Evolutionary conservation across 2,329 filamentous ascomycete species (phyloP), one percentile per base, ranked within the genome.

Genomic region (Arthrobotrys musiformis): DNA sequence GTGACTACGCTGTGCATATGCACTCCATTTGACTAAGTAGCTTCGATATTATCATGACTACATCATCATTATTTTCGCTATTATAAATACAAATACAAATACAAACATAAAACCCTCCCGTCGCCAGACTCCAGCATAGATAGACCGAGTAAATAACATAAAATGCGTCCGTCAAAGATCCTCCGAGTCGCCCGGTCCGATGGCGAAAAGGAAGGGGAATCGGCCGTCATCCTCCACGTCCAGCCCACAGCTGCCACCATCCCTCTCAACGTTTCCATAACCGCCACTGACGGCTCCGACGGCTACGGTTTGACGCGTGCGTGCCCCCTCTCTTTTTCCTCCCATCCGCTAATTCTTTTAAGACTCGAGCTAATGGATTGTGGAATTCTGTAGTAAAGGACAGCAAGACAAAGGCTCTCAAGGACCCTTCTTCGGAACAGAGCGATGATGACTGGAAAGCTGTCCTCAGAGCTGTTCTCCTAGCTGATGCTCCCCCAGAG

Each of bases 391-490:
- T 24, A 72, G 67, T 78, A 4, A 78, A 78, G 54, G 74, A 78
- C 26, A 70, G 67, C 61, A 78, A 78, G 56, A 67, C 67, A 4
- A 78, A 63, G 37, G 35, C 52, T 2, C 61, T 72, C 24, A 78
- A 78, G 44, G 74, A 78, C 42, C 11, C 67, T 17, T 67, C 67
- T 17, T 72, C 67, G 1, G 74, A 78, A 22, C 74, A 72, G 24
- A 54, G 30, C 26, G 74, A 78, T 26, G 74, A 78, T 9, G 74
- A 78, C n/a, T 78, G 74, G 74, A 78, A 78, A 42, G 63, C 74
- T 8, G 74, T 78, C 2, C 67, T 78, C 15, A 30, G 74, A 15
- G 74, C 61, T 6, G 74, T 78, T 15, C 74, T 78, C 9, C 52
- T 78, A 7, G 68, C 66, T 9, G 74, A 78, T 33, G 15, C 74